Evolutionary conservation across 768 basidiomycete genomes (phyloP), one percentile per base, ranked within the genome.

Genomic region (Auricularia sp.): DNA sequence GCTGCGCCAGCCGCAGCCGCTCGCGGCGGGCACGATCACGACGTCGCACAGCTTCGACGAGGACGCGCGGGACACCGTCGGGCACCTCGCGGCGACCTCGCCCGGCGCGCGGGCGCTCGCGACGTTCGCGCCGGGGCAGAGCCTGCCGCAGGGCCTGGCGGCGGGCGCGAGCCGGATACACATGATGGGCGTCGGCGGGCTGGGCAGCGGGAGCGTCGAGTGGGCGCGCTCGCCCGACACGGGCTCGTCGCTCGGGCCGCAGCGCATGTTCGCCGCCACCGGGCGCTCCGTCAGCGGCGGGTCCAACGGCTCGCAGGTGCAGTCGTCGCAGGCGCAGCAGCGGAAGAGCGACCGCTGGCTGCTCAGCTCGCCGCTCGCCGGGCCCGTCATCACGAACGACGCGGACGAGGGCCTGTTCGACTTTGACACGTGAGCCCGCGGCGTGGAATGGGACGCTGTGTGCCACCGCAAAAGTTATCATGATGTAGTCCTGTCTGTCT

Each of bases 111-210:
- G 86, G n/a, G 94, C 92, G 0, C 78, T 95, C 51, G 90, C 92
- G 71, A 79, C 87, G 18, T 94, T 95, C 69, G 92, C 92, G 1
- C 94, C 94, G 0, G 94, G 94, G 1, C 92, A 94, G 75, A 89
- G 86, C 75, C 80, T 96, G 13, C 94, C 95, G 1, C 93, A 95
- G 64, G 94, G 94, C 39, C 82, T 98, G 35, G 94, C 94, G 0
- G 92, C 92, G 0, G 94, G 94, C 0, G 87, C 94, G 72, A 94
- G 91, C 35, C 82, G 94, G 65, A 88, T 98, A 65, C 94, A 98
- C 69, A 88, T 94, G 1, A 77, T 81, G 34, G 81, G 83, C 0
- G 75, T 74, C 3, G 71, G 72, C 14, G 73, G 71, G n/a, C 59
- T 72, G 1, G 75, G 13, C 39, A 42, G 7, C 39, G 39, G 39